Evolutionary conservation across 345 rosid genomes (phyloP).

Genomic region (Camelina hispida): DNA sequence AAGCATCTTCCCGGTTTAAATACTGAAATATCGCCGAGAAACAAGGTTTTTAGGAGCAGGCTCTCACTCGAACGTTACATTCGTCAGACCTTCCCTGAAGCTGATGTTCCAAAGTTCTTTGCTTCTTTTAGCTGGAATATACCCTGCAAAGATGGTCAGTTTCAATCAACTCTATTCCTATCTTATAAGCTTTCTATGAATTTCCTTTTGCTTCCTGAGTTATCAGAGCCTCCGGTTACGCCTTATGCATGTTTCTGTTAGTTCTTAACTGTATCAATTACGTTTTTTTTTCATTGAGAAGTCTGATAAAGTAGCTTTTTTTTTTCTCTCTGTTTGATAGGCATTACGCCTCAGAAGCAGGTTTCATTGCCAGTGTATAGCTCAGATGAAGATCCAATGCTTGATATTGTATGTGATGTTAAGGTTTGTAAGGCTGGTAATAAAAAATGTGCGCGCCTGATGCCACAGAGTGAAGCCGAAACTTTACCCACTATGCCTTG

Average conservation of each 20-base stretch:
- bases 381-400: conserved; percentile 50
- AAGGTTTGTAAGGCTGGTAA: conserved; percentile 75
- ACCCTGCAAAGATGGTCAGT: conserved; percentile 61
- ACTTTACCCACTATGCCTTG: conserved; percentile 58
- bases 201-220: neutral
- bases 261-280: conserved; percentile 13
- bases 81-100: conserved; percentile 52
- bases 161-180: conserved; percentile 23
- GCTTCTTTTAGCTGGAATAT: conserved; percentile 76
- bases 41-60: conserved; percentile 52
- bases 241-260: neutral
- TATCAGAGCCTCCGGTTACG: neutral
- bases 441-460: conserved; percentile 59
- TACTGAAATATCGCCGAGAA: neutral
- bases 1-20: conserved; percentile 38
- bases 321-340: conserved; percentile 39
- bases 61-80: conserved; percentile 55
- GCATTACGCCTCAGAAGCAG: conserved; percentile 34
- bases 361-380: conserved; percentile 30
- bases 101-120: conserved; percentile 63
- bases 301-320: neutral
- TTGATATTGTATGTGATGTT: conserved; percentile 45
- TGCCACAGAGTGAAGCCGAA: conserved; percentile 39
- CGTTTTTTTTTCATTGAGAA: neutral
- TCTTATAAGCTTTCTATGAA: neutral